Conservation (phyloP, 2,329 filamentous ascomycete species). For the Apiospora malaysiana region DNA sequence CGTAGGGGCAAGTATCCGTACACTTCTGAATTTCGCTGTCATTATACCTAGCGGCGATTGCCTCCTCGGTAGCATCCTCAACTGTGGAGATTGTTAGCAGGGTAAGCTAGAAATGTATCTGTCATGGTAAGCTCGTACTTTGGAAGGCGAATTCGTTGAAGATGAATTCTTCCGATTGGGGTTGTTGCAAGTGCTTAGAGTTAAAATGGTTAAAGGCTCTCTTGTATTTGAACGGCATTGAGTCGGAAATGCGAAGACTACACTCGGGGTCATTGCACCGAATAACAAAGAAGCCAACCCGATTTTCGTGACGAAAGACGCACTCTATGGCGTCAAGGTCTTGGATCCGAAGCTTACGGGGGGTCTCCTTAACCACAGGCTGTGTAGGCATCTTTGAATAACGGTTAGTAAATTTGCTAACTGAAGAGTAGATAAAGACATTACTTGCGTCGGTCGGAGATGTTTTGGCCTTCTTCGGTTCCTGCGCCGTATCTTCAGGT, state of each 20-base stretch:
- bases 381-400: neutral
- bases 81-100: neutral
- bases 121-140: constrained; percentile 26
- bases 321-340: constrained; percentile 37
- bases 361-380: constrained; percentile 23
- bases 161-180: constrained; percentile 39
- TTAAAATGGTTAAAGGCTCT: constrained; percentile 39
- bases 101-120: too few relatives aligned
- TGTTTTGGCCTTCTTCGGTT: neutral
- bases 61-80: constrained; percentile 17
- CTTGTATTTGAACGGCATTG: constrained; percentile 36
- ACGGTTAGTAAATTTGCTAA: neutral
- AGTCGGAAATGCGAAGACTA: constrained; percentile 31
- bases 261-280: constrained; percentile 35
- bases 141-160: constrained; percentile 38
- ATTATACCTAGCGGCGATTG: neutral
- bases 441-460: neutral
- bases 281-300: constrained; percentile 36
- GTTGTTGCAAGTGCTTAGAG: constrained; percentile 30
- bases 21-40: constrained; percentile 15
- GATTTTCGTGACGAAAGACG: constrained; percentile 36
- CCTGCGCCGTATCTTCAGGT: neutral
- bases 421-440: neutral
- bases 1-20: neutral
- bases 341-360: constrained; percentile 35